These are phyloP conservation scores for Globisporangium ultimum DNA, from an alignment of 352 stramenopile genomes.

Conservation along the genomic window DNA sequence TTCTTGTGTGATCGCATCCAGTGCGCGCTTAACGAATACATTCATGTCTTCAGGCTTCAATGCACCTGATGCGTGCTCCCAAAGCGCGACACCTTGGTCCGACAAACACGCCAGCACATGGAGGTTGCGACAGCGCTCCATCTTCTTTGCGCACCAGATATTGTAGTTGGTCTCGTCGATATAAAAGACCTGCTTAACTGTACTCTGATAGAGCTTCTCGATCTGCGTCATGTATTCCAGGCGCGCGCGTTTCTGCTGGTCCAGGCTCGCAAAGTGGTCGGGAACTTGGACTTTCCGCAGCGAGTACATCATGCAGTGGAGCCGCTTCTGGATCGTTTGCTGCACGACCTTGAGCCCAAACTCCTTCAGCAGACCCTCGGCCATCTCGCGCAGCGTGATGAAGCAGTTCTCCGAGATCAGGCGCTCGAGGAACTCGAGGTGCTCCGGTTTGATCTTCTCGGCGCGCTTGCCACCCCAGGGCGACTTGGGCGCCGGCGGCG, in stretches of 20 bases:
- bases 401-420: conserved; percentile 18
- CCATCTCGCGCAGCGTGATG: conserved; percentile 19
- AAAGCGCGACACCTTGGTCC: conserved; percentile 7
- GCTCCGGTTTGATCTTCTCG: conserved; percentile 18
- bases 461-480: conserved; percentile 19
- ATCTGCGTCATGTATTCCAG: conserved; percentile 3
- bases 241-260: conserved; percentile 7
- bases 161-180: conserved; percentile 20
- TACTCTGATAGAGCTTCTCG: background rate
- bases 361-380: conserved; percentile 11
- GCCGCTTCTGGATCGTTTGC: conserved; percentile 16
- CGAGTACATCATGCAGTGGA: conserved; percentile 17
- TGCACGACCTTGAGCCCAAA: conserved; percentile 16
- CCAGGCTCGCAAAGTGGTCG: conserved; percentile 1
- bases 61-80: conserved; percentile 7
- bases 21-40: conserved; percentile 10
- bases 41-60: conserved; percentile 5
- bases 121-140: conserved; percentile 18
- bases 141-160: conserved; percentile 16
- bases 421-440: conserved; percentile 17
- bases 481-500: conserved; percentile 5
- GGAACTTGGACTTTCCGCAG: conserved; percentile 7
- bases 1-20: conserved; percentile 7
- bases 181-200: conserved; percentile 14
- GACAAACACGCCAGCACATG: conserved; percentile 19